These are phyloP conservation scores for Penstemon newberryi DNA, from an alignment of 257 asterid genomes.

Conservation along the genomic window DNA sequence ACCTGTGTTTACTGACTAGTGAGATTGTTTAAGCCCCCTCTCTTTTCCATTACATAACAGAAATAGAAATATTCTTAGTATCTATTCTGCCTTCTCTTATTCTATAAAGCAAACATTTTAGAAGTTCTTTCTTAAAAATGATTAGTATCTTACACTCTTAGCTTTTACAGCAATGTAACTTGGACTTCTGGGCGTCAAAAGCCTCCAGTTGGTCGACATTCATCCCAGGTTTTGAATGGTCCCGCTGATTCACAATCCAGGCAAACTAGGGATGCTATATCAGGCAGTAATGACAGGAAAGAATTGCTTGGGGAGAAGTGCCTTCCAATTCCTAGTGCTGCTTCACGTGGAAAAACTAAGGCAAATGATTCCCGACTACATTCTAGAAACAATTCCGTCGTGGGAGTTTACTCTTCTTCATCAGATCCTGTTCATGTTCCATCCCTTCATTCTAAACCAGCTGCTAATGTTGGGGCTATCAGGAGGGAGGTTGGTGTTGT, in stretches of 20 bases:
- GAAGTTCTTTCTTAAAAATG: too few relatives aligned
- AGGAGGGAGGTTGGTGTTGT: constrained; percentile 94
- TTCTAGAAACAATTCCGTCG: constrained; percentile 53
- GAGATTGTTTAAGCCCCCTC: too few relatives aligned
- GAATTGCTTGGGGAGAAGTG: constrained; percentile 54
- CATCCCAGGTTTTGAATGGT: constrained; percentile 35
- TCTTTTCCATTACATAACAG: too few relatives aligned
- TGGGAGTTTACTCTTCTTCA: constrained; percentile 92
- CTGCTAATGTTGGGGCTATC: constrained; percentile 87
- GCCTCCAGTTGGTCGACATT: too few relatives aligned
- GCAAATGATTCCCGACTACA: constrained; percentile 46
- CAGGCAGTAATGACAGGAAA: constrained; percentile 48
- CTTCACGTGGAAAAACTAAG: constrained; percentile 48
- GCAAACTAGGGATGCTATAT: constrained; percentile 49
- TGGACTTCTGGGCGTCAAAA: constrained; percentile 31
- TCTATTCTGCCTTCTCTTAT: too few relatives aligned
- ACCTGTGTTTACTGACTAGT: too few relatives aligned
- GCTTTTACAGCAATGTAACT: constrained; percentile 42
- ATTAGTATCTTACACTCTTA: not conserved
- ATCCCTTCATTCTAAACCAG: constrained; percentile 73
- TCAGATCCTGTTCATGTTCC: constrained; percentile 97
- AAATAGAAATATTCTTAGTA: not conserved
- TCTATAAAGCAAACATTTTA: too few relatives aligned
- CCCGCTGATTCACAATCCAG: constrained; percentile 47
- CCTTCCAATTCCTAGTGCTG: constrained; percentile 36